Evolutionary conservation across 495 filamentous ascomycete species (phyloP).

Genomic region (Aspergillus nanangensis): DNA sequence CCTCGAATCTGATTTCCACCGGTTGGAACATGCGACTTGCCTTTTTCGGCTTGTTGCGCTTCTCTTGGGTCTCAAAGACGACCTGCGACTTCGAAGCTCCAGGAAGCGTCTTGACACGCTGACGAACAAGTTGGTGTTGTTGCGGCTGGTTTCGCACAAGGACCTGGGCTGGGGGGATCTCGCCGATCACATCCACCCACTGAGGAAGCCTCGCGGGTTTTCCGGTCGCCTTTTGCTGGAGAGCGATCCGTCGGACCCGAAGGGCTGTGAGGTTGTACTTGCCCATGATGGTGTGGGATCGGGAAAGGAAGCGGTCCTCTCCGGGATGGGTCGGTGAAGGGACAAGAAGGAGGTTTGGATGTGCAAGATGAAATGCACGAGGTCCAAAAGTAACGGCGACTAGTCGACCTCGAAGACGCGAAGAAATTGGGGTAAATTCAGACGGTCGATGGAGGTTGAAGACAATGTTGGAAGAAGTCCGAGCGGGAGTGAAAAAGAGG

Average conservation of each 20-base stretch:
- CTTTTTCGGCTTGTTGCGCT: constrained; percentile 48
- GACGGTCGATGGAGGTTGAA: not conserved
- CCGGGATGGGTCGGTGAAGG: not conserved
- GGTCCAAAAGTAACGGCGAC: no score
- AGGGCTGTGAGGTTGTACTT: constrained; percentile 69
- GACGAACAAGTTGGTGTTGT: constrained; percentile 55
- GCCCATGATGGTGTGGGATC: constrained; percentile 44
- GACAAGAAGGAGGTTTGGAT: not conserved
- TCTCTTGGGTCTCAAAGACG: constrained; percentile 37
- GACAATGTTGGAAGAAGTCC: constrained; percentile 3
- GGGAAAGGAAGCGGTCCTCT: not conserved
- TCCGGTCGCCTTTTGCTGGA: constrained; percentile 49
- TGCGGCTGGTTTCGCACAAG: constrained; percentile 65
- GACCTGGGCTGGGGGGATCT: constrained; percentile 75
- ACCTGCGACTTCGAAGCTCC: constrained; percentile 28
- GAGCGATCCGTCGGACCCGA: constrained; percentile 64
- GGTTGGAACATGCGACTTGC: constrained; percentile 77
- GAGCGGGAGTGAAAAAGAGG: constrained; percentile 32
- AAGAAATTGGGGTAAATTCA: no score
- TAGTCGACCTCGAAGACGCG: no score
- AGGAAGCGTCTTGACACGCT: constrained; percentile 40
- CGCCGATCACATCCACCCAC: constrained; percentile 71
- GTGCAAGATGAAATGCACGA: not conserved
- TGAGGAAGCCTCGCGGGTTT: constrained; percentile 52
- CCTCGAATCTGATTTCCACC: constrained; percentile 71